Evolutionary conservation across 75 land plant species (phyloP).

Genomic region (Pinus tabuliformis): DNA sequence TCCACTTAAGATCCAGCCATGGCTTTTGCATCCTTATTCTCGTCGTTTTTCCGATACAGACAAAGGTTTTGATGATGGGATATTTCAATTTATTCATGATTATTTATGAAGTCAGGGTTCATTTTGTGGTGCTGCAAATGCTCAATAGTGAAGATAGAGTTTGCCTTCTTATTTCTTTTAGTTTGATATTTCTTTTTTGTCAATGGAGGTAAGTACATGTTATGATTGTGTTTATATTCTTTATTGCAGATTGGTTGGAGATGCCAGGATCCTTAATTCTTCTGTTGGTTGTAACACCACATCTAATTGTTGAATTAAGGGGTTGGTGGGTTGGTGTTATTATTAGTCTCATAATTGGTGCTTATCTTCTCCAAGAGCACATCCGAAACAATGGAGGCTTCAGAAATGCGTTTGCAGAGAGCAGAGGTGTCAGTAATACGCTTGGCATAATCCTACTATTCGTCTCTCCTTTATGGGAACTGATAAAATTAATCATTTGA

Average conservation of each 20-base stretch:
- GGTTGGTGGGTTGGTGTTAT: slow-evolving; percentile 38
- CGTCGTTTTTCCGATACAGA: too few species aligned
- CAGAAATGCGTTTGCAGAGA: slow-evolving; percentile 75
- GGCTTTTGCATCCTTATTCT: too few species aligned
- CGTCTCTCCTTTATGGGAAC: slow-evolving; percentile 68
- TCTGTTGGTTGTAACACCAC: slow-evolving; percentile 78
- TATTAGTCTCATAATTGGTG: slow-evolving; percentile 64
- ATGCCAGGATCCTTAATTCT: slow-evolving; percentile 85
- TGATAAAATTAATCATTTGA: slow-evolving; percentile 22
- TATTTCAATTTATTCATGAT: too few species aligned
- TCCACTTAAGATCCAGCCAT: too few species aligned
- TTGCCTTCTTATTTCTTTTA: too few species aligned
- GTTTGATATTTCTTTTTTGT: too few species aligned
- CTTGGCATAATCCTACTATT: slow-evolving; percentile 80
- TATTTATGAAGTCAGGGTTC: too few species aligned
- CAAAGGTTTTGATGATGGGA: too few species aligned
- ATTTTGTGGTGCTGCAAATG: too few species aligned
- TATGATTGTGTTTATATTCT: too few species aligned
- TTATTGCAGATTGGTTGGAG: slow-evolving; percentile 71
- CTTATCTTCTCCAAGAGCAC: slow-evolving; percentile 86
- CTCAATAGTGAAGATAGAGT: too few species aligned
- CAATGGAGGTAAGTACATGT: too few species aligned
- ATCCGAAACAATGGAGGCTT: slow-evolving; percentile 83
- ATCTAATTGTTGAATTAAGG: slow-evolving; percentile 53
- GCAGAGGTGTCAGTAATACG: slow-evolving; percentile 68